phyloP scores from a whole-genome alignment of 495 filamentous ascomycete species.

The Cetradonia linearis region DNA sequence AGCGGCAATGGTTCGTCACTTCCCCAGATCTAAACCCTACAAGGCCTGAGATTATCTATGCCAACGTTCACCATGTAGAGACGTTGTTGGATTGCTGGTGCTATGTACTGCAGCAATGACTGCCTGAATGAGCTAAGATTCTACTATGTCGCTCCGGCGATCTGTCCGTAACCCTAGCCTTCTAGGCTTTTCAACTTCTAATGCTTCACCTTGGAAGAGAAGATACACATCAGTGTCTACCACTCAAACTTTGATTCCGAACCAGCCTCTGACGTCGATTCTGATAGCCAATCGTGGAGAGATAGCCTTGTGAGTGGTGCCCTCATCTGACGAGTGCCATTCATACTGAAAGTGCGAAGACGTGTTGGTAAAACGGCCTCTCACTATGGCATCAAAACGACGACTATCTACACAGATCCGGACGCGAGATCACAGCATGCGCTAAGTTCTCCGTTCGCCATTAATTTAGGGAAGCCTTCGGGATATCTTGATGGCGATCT shows the following conservation, averaged over 20 bases:
- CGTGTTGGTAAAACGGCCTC: conserved; percentile 81
- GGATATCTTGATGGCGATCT: conserved; percentile 88
- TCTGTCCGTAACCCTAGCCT: conserved; percentile 21
- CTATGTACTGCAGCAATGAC: neutral
- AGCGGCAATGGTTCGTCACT: conserved; percentile 3
- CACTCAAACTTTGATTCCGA: conserved; percentile 2
- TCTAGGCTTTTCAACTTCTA: conserved; percentile 27
- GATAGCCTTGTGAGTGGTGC: conserved; percentile 62
- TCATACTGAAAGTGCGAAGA: conserved; percentile 28
- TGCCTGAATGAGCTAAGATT: neutral
- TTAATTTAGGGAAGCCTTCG: conserved; percentile 69
- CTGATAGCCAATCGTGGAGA: conserved; percentile 96
- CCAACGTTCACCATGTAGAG: neutral
- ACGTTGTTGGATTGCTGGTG: neutral
- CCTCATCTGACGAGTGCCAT: neutral
- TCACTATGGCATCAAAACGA: conserved; percentile 82
- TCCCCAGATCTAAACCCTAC: conserved; percentile 4
- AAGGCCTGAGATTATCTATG: neutral
- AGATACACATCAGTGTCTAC: neutral
- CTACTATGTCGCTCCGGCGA: conserved; percentile 11
- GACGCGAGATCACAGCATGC: conserved; percentile 86
- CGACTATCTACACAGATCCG: conserved; percentile 88
- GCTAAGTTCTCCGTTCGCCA: conserved; percentile 64
- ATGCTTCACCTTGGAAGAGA: neutral
- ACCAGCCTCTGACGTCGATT: conserved; percentile 63